A percentile compares a stretch with the other conserved stretches of the same genome.
Evolutionary conservation across 108 stramenopile genomes (phyloP).

Genomic region (Poteriospumella lacustris): DNA sequence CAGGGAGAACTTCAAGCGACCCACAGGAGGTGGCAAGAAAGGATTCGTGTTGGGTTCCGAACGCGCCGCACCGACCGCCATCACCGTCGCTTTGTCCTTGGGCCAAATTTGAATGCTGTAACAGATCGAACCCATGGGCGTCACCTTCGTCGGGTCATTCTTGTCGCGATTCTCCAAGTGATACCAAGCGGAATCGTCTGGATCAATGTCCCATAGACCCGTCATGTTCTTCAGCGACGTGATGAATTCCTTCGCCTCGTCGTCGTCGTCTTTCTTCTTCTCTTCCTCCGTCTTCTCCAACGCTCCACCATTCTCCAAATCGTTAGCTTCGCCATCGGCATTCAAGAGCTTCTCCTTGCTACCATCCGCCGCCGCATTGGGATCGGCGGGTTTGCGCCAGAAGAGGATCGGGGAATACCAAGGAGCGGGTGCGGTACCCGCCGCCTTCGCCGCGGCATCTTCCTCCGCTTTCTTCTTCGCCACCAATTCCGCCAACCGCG

Average conservation of each 20-base stretch:
- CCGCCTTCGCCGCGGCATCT: not conserved
- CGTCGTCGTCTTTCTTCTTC: constrained; percentile 33
- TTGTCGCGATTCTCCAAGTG: not conserved
- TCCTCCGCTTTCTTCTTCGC: not conserved
- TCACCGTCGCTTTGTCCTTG: constrained; percentile 42
- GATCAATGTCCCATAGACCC: constrained; percentile 41
- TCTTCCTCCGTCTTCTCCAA: constrained; percentile 9
- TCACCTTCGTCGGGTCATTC: not conserved
- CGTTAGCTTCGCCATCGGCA: not conserved
- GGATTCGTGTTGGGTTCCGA: constrained; percentile 54
- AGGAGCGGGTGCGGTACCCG: not conserved
- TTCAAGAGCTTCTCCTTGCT: not conserved
- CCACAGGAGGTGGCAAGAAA: constrained; percentile 48
- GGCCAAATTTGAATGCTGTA: constrained; percentile 47
- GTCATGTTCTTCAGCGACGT: constrained; percentile 39
- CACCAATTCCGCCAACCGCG: too few species aligned
- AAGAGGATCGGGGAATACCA: not conserved
- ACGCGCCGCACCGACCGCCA: constrained; percentile 43
- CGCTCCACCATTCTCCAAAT: not conserved
- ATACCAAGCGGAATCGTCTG: constrained; percentile 8
- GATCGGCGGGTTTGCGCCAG: not conserved
- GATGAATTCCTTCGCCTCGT: constrained; percentile 35
- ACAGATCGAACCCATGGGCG: constrained; percentile 29
- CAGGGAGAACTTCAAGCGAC: constrained; percentile 45
- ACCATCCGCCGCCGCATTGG: not conserved